Evolutionary conservation across 2,329 filamentous ascomycete species (phyloP), one percentile per base, ranked within the genome.

Genomic region (Fusarium continuum): DNA sequence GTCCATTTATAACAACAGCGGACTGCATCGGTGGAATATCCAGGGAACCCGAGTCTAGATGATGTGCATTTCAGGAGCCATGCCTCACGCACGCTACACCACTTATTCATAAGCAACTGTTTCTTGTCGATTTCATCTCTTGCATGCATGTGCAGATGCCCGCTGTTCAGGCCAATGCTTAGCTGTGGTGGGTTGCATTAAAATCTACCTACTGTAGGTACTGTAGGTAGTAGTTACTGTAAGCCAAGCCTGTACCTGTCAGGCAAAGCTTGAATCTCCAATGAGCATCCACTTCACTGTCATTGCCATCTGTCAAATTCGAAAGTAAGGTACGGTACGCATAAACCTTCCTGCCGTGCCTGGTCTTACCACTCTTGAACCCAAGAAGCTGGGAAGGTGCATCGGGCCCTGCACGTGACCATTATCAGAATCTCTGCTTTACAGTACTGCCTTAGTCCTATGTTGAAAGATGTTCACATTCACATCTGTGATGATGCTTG

Each of bases 121-220:
- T 17, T 13, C 26, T 6, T 43, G 13, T 17, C 39, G 28, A 19
- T 28, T 16, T 45, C 17, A 8, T 20, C 19, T 34, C n/a, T 13
- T 29, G 23, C 28, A 20, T 48, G 9, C 29, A 26, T 35, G 19
- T 22, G 28, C 22, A n/a, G 22, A 32, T n/a, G n/a, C n/a, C n/a
- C 20, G 26, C 29, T 41, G 29, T 16, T 38, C 16, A 48, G 11
- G 13, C 17, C 10, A 19, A 22, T 43, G 20, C 26, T 17, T 36
- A 16, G 13, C 34, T 50, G 23, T 51, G 28, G 32, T 26, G 40
- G 36, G 53, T 64, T 60, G 41, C 61, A 64, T 59, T 22, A 26
- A 49, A 47, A 34, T 26, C 32, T 16, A 14, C 19, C 28, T 35
- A 23, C 43, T n/a, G n/a, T n/a, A n/a, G n/a, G n/a, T n/a, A n/a